Percentiles rank a stretch among this genome's conserved stretches.
phyloP scores from a whole-genome alignment of 441 rosid genomes.

The Daphne laureola region DNA sequence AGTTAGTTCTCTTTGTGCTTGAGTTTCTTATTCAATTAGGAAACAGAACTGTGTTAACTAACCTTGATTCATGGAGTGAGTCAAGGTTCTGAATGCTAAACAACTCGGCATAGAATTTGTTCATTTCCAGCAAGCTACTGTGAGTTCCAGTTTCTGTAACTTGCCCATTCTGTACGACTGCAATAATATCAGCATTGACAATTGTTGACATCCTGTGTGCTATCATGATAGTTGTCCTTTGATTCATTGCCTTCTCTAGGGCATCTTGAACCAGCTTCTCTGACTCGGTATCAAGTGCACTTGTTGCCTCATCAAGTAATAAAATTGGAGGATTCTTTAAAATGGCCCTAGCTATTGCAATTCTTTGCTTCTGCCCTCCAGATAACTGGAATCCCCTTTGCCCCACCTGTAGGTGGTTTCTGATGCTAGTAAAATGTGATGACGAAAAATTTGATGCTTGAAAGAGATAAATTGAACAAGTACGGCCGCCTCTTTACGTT shows the following conservation, averaged over 20 bases:
- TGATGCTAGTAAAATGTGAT: not conserved
- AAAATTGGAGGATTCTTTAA: conserved; percentile 60
- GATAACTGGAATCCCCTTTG: conserved; percentile 65
- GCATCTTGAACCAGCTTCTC: conserved; percentile 60
- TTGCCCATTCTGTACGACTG: conserved; percentile 46
- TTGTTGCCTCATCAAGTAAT: conserved; percentile 68
- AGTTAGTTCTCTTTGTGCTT: conserved; percentile 1
- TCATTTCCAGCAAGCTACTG: conserved; percentile 36
- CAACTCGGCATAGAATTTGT: conserved; percentile 33
- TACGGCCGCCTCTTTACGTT: too few relatives aligned
- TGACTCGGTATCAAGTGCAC: conserved; percentile 64
- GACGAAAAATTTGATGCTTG: too few relatives aligned
- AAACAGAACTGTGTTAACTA: conserved; percentile 5
- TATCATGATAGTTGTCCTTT: conserved; percentile 54
- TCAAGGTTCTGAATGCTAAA: conserved; percentile 44
- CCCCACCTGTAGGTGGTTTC: conserved; percentile 38
- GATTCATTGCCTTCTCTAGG: conserved; percentile 52
- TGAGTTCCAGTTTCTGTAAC: conserved; percentile 57
- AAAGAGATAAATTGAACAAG: too few relatives aligned
- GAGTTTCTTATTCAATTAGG: not conserved
- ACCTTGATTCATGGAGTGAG: conserved; percentile 31
- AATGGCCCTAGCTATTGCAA: conserved; percentile 60
- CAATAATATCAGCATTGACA: conserved; percentile 51
- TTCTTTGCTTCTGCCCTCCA: conserved; percentile 66
- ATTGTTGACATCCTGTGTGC: conserved; percentile 64